A percentile compares a stretch with the other conserved stretches of the same genome.
phyloP scores from a whole-genome alignment of 1,139 yeast species.

The Tardiomyces depauwii region DNA sequence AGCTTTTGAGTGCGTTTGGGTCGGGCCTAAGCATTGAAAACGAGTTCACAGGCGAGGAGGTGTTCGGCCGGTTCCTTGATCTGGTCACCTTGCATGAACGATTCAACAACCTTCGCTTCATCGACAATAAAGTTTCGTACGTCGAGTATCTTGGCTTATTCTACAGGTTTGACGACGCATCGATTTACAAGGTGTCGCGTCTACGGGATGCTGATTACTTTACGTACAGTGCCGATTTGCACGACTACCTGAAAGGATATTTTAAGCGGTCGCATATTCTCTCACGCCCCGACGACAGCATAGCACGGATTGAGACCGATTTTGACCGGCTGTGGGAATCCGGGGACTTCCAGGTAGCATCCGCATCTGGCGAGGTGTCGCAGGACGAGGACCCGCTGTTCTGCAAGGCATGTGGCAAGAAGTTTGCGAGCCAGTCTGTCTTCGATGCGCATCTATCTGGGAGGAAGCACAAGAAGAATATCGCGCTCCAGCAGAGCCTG shows the following conservation, averaged over 20 bases:
- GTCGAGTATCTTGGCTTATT: conserved; percentile 40
- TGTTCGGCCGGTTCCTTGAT: conserved; percentile 55
- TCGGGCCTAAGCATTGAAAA: conserved; percentile 36
- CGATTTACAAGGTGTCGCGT: conserved; percentile 12
- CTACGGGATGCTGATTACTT: conserved; percentile 28
- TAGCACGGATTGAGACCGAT: conserved; percentile 26
- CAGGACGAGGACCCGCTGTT: conserved; percentile 19
- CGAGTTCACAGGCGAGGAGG: conserved; percentile 49
- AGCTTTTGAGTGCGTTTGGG: conserved; percentile 29
- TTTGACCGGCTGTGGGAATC: conserved; percentile 23
- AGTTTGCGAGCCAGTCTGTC: conserved; percentile 55
- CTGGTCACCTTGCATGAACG: conserved; percentile 37
- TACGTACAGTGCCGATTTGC: conserved; percentile 34
- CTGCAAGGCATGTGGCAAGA: conserved; percentile 57
- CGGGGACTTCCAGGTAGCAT: conserved; percentile 12
- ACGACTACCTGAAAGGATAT: conserved; percentile 37
- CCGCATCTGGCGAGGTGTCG: conserved; percentile 21
- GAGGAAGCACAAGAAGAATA: conserved; percentile 47
- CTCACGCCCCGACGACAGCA: conserved; percentile 27
- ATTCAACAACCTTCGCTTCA: conserved; percentile 36
- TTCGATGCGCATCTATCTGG: conserved; percentile 62
- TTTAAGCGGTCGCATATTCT: conserved; percentile 42
- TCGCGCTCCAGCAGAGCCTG: background rate
- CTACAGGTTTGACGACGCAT: conserved; percentile 29
- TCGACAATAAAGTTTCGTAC: conserved; percentile 30